These are phyloP conservation scores for Nannizzia gypsea DNA, from an alignment of 2,329 filamentous ascomycete genomes.

Conservation along the genomic window DNA sequence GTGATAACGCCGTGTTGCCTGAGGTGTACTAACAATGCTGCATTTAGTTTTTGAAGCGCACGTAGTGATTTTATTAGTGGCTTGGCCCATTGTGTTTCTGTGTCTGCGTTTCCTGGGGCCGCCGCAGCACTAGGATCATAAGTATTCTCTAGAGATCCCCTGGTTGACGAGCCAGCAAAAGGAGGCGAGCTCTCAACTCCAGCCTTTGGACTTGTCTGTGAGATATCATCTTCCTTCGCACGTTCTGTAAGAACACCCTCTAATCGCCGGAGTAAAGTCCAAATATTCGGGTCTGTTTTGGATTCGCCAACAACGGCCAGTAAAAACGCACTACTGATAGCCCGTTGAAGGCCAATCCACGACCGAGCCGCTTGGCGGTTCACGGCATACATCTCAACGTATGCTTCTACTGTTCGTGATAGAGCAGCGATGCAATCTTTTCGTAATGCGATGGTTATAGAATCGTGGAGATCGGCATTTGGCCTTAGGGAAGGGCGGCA, in stretches of 20 bases:
- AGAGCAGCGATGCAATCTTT: slow-evolving; percentile 46
- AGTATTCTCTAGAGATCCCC: slow-evolving; percentile 15
- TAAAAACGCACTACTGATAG: slow-evolving; percentile 38
- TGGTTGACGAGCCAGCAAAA: slow-evolving; percentile 14
- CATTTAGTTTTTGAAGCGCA: slow-evolving; percentile 36
- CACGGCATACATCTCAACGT: slow-evolving; percentile 43
- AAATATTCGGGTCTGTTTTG: slow-evolving; percentile 30
- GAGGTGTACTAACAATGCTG: slow-evolving; percentile 25
- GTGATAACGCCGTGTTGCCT: slow-evolving; percentile 15
- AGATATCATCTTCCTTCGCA: slow-evolving; percentile 27
- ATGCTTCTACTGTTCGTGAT: slow-evolving; percentile 47
- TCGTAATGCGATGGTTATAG: slow-evolving; percentile 32
- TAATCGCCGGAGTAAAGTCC: slow-evolving; percentile 30
- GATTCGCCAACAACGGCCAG: slow-evolving; percentile 37
- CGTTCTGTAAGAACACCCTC: slow-evolving; percentile 36
- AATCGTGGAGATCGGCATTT: slow-evolving; percentile 33
- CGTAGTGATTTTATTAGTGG: slow-evolving; percentile 36
- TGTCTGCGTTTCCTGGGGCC: slow-evolving; percentile 22
- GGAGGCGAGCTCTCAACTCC: background rate
- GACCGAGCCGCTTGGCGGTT: slow-evolving; percentile 35
- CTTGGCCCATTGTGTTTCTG: slow-evolving; percentile 36
- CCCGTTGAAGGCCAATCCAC: slow-evolving; percentile 37
- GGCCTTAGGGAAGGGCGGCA: slow-evolving; percentile 50
- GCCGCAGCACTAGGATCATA: slow-evolving; percentile 21
- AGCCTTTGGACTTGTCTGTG: slow-evolving; percentile 13